Evolutionary conservation across 352 stramenopile species (phyloP).

Genomic region (Phytophthora idaei): DNA sequence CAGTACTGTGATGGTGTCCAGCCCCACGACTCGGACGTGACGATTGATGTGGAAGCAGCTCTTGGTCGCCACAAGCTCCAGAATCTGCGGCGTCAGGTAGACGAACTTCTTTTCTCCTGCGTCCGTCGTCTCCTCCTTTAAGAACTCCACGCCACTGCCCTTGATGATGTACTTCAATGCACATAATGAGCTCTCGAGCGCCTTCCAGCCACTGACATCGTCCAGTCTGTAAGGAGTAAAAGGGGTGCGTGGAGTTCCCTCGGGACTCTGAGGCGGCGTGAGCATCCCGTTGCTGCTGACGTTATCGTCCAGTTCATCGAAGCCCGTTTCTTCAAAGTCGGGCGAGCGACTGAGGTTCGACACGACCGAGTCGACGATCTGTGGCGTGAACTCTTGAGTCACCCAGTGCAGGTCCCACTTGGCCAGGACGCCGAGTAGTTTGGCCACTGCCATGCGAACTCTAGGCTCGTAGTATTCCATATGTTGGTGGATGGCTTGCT

Average conservation of each 20-base stretch:
- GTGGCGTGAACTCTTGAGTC: constrained; percentile 61
- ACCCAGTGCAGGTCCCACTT: constrained; percentile 62
- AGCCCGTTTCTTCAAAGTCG: constrained; percentile 80
- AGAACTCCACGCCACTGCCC: constrained; percentile 74
- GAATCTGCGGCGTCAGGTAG: constrained; percentile 69
- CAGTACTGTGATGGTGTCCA: constrained; percentile 84
- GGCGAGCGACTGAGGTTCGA: constrained; percentile 76
- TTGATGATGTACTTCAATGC: constrained; percentile 88
- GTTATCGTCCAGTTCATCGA: constrained; percentile 82
- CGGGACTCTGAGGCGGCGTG: constrained; percentile 64
- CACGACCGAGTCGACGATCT: constrained; percentile 81
- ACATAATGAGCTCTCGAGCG: constrained; percentile 92
- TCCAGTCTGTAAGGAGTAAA: constrained; percentile 90
- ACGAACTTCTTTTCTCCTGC: constrained; percentile 39
- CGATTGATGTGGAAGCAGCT: constrained; percentile 95
- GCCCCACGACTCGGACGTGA: constrained; percentile 91
- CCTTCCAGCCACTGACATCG: constrained; percentile 97
- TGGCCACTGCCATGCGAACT: constrained; percentile 79
- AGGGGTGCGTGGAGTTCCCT: constrained; percentile 67
- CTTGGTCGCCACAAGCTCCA: constrained; percentile 75
- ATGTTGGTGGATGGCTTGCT: constrained; percentile 48
- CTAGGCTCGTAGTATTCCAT: constrained; percentile 89
- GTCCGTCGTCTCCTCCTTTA: constrained; percentile 28
- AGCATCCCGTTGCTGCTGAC: constrained; percentile 82
- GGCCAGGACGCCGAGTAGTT: constrained; percentile 72